Base-by-base conservation (phyloP, 257 asterid genomes). In the Craterostigma plantagineum region DNA sequence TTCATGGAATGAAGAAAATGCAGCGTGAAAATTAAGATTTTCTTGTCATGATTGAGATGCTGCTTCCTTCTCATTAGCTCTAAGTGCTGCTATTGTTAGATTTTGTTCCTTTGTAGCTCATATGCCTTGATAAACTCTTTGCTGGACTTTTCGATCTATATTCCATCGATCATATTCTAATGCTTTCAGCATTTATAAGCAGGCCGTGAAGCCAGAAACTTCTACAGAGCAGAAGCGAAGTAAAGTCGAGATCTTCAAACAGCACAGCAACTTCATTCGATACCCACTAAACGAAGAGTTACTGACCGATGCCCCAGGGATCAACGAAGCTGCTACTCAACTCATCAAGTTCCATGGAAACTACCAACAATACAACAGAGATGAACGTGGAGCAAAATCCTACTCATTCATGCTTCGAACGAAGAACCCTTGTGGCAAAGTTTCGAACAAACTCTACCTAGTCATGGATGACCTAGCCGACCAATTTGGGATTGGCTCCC, bases 341-440 rank as follows among this genome's bases (percentile, higher is more conserved):
- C 50, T 87, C 61, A 87, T 87, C 71, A 87, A 87, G 93, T 87
- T 87, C 64, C 98, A 87, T 56, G 98, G 98, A 41, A 87, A 95
- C 69, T 87, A 87, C 55, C 93, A 79, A 54, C 98, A 82, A 63
- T 82, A 79, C 50, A 57, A 87, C 52, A 72, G 98, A 75, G 98
- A 87, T 18, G 95, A 82, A 53, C 98, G 98, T 41, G 86, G 98
- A 14, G 30, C 46, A 8, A 82, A 54, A 59, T 74, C 92, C 14
- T 87, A 82, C 70, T 79, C 98, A 0, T 87, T 82, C 55, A 82
- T 87, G 98, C 95, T 82, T 53, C 91, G 98, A 8, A 79, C 95
- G 7, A 87, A 82, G 76, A 87, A 87, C 63, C 98, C 98, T 11
- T 77, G 91, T 63, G 98, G 95, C 45, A 80, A 87, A 66, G 93